These are phyloP conservation scores for Pinus albicaulis DNA, from an alignment of 75 land plant genomes.

Conservation along the genomic window DNA sequence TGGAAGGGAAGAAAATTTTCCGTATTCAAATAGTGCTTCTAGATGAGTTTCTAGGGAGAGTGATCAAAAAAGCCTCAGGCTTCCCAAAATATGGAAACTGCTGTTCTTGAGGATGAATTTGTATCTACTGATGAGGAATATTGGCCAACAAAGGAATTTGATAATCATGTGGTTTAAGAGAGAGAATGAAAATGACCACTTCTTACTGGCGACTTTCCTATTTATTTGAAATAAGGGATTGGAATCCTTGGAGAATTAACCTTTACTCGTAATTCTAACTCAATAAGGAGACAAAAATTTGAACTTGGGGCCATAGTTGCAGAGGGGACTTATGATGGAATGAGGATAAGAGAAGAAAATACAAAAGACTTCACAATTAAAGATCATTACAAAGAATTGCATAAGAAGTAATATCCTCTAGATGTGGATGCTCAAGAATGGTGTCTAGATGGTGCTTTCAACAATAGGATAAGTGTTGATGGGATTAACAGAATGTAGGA, in stretches of 20 bases:
- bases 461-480: slow-evolving; percentile 28
- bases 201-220: slow-evolving; percentile 40
- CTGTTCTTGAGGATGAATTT: slow-evolving; percentile 75
- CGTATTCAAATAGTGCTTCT: slow-evolving; percentile 36
- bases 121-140: slow-evolving; percentile 38
- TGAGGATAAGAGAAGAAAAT: slow-evolving; percentile 46
- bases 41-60: slow-evolving; percentile 18
- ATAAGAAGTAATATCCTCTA: slow-evolving; percentile 74
- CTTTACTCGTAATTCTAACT: slow-evolving; percentile 78
- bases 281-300: slow-evolving; percentile 67
- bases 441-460: slow-evolving; percentile 75
- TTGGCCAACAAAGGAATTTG: slow-evolving; percentile 47
- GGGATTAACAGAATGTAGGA: slow-evolving; percentile 55
- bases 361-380: slow-evolving; percentile 58
- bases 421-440: slow-evolving; percentile 63
- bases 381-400: slow-evolving; percentile 71
- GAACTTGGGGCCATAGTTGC: slow-evolving; percentile 43
- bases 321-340: slow-evolving; percentile 16
- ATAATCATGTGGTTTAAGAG: slow-evolving; percentile 30
- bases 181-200: slow-evolving; percentile 69
- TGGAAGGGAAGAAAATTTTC: slow-evolving; percentile 23
- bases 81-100: slow-evolving; percentile 44
- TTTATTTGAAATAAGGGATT: slow-evolving; percentile 44
- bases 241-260: slow-evolving; percentile 32
- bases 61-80: slow-evolving; percentile 36